A percentile compares a stretch with the other conserved stretches of the same genome.
These are phyloP conservation scores for Leccinum subspadiceum DNA, from an alignment of 1,284 basidiomycete species.

Conservation along the genomic window DNA sequence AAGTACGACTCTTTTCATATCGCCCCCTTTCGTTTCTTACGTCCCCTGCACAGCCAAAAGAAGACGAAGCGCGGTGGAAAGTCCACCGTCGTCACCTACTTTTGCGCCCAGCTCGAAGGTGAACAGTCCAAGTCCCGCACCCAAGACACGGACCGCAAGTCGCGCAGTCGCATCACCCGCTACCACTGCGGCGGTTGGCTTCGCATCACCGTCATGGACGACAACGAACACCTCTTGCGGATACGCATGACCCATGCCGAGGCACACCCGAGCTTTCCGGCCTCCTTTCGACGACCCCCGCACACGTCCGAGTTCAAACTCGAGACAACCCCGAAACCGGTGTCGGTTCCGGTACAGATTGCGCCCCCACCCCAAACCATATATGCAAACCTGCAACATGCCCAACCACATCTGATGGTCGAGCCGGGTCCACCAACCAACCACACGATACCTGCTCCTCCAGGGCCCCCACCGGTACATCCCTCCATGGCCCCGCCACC, in stretches of 20 bases:
- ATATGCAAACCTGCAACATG: constrained; percentile 25
- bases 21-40: neutral
- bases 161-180: constrained; percentile 34
- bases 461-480: constrained; percentile 10
- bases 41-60: constrained; percentile 24
- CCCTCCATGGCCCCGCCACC: constrained; percentile 8
- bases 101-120: constrained; percentile 35
- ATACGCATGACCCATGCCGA: constrained; percentile 37
- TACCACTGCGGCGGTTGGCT: constrained; percentile 36
- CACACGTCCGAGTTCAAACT: constrained; percentile 35
- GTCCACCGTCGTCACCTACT: constrained; percentile 36
- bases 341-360: constrained; percentile 6
- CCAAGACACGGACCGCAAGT: constrained; percentile 34
- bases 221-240: constrained; percentile 33
- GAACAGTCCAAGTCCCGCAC: constrained; percentile 34
- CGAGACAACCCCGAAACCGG: constrained; percentile 27
- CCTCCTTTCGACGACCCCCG: constrained; percentile 32
- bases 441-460: constrained; percentile 10
- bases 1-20: constrained; percentile 22
- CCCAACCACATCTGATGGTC: constrained; percentile 22
- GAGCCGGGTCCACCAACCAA: constrained; percentile 17
- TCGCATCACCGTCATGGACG: constrained; percentile 37
- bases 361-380: constrained; percentile 19
- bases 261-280: constrained; percentile 33
- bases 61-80: constrained; percentile 36